Evolutionary conservation across 225 moss, liverwort and hornwort genomes (phyloP).

Genomic region (Lunularia cruciata): DNA sequence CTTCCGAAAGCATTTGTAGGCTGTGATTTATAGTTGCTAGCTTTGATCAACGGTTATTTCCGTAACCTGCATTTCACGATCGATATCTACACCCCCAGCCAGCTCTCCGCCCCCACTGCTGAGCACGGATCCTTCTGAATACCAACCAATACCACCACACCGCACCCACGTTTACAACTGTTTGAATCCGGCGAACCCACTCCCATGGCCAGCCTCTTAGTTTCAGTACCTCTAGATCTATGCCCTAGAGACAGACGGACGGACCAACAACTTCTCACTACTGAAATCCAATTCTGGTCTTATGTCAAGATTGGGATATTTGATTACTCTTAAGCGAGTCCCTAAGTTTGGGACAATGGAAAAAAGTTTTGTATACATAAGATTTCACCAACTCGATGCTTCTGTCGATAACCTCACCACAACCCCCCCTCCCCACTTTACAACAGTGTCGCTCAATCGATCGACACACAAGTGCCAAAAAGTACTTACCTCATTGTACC

Average conservation of each 20-base stretch:
- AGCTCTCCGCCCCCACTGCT: not conserved
- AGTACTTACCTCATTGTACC: not conserved
- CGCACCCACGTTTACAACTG: constrained; percentile 10
- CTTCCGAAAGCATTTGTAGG: constrained; percentile 22
- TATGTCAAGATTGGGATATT: constrained; percentile 13
- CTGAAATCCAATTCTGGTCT: constrained; percentile 22
- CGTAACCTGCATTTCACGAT: constrained; percentile 7
- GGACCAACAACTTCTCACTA: constrained; percentile 20
- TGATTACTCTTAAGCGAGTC: constrained; percentile 17
- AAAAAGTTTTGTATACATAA: constrained; percentile 12
- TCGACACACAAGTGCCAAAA: not conserved
- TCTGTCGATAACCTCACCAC: constrained; percentile 4
- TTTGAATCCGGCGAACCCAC: constrained; percentile 20
- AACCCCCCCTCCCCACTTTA: not conserved
- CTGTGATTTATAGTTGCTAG: constrained; percentile 21
- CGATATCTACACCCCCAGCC: constrained; percentile 2
- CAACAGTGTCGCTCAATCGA: not conserved
- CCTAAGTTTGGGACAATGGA: constrained; percentile 14
- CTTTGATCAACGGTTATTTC: constrained; percentile 7
- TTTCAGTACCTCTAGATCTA: constrained; percentile 19
- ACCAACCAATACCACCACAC: constrained; percentile 5
- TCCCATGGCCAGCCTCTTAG: constrained; percentile 19
- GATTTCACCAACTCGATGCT: not conserved
- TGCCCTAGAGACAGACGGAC: not conserved
- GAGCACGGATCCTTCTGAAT: not conserved